phyloP scores from a whole-genome alignment of 441 rosid genomes.

The Theobroma grandiflorum region DNA sequence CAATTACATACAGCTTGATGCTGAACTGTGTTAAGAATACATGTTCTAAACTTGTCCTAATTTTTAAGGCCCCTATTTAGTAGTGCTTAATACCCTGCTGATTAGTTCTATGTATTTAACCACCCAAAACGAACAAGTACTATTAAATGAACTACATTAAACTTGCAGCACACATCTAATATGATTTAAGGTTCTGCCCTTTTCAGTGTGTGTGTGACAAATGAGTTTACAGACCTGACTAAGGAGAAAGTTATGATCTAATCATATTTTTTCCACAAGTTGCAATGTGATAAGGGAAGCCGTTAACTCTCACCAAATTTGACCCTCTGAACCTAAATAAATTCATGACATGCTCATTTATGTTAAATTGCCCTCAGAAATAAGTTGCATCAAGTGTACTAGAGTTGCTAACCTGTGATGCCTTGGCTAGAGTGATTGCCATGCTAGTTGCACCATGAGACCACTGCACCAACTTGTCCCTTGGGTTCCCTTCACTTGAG shows the following conservation, averaged over 20 bases:
- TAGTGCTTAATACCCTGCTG: not conserved
- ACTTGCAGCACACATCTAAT: not conserved
- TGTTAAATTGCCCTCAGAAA: not conserved
- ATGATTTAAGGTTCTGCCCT: not conserved
- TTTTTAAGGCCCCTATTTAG: too few species aligned
- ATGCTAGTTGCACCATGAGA: slow-evolving; percentile 82
- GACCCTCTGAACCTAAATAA: not conserved
- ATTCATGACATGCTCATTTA: not conserved
- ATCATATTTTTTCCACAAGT: not conserved
- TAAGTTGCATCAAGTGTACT: not conserved
- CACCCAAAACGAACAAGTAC: not conserved
- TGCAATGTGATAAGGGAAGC: not conserved
- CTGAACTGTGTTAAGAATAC: not conserved
- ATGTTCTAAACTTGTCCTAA: not conserved
- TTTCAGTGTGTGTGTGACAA: not conserved
- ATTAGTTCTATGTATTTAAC: not conserved
- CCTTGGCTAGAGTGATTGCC: slow-evolving; percentile 77
- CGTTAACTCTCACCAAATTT: not conserved
- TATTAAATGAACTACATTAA: not conserved
- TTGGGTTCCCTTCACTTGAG: slow-evolving; percentile 84
- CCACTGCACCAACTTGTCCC: slow-evolving; percentile 90
- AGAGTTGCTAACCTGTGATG: slow-evolving; percentile 59
- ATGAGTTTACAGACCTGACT: not conserved
- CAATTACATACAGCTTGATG: not conserved
- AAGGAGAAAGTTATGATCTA: not conserved